Evolutionary conservation across 805 yeast species (phyloP), one percentile per base, ranked within the genome.

Genomic region (Maudiozyma turicensis): DNA sequence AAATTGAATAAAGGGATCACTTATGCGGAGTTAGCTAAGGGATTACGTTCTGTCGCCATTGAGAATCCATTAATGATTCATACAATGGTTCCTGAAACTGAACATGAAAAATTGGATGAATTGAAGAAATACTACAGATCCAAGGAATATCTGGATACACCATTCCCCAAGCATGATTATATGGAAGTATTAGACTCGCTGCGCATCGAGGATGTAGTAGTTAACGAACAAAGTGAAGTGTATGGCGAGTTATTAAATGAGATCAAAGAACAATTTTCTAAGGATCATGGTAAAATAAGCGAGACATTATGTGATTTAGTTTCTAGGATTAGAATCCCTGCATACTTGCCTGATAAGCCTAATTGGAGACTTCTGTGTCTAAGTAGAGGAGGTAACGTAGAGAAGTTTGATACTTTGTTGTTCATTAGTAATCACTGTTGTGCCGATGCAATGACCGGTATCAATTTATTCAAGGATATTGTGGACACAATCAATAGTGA

Each of bases 291-390:
- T 39, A 45, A 47, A 34, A 52, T 51, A 29, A 49, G 55, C 0
- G 46, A 43, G 35, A 41, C 40, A 26, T 30, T 57, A n/a, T 33
- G 54, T 35, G 58, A 55, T 40, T 30, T 54, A 15, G 31, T 58
- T 2, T 51, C 52, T 8, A 39, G 44, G 9, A 47, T 60, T n/a
- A 34, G 48, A 5, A 52, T 61, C 33, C 57, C 60, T 0, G 48
- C 52, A 9, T 52, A 50, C 43, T 54, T 56, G 20, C 52, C 45
- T 15, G 13, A 33, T 3, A 57, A 45, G 31, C 64, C 60, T 11
- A 54, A 57, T 40, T 61, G 64, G 64, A 51, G 66, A 42, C 15
- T 61, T 8, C 29, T 58, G 29, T 50, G 54, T 34, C 45, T 61
- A 37, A 56, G 58, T 8, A 13, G 20, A 9, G 8, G 13, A n/a